Conservation (phyloP, 352 stramenopile genomes). For the Thalassiosira sp. region DNA sequence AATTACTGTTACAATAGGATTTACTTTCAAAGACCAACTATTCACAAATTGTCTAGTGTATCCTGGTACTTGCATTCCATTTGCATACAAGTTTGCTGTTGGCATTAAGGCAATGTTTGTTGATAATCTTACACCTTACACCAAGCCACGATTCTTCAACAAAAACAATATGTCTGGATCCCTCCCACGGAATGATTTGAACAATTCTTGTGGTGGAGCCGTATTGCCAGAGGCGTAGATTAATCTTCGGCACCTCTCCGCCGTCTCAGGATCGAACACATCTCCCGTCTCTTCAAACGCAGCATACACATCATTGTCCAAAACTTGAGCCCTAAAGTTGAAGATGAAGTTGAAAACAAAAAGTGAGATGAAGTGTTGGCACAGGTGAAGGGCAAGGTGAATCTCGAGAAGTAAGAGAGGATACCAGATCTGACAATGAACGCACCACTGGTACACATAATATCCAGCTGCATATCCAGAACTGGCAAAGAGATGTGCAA, state of each 20-base stretch:
- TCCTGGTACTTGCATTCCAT: no score
- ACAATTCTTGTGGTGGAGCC: slow-evolving; percentile 70
- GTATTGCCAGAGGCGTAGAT: slow-evolving; percentile 81
- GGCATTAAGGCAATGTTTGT: no score
- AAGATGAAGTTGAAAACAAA: slow-evolving; percentile 20
- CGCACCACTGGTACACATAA: slow-evolving; percentile 33
- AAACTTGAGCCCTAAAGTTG: slow-evolving; percentile 77
- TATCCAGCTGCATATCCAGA: slow-evolving; percentile 64
- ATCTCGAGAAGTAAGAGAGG: not conserved
- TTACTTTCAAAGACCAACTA: no score
- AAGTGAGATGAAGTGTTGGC: not conserved
- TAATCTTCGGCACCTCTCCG: slow-evolving; percentile 61
- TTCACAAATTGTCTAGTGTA: no score
- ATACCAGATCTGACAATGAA: no score
- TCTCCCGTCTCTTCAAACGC: slow-evolving; percentile 79
- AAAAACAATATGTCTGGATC: slow-evolving; percentile 82
- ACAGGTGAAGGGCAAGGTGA: not conserved
- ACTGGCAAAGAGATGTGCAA: slow-evolving; percentile 78
- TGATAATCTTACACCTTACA: no score
- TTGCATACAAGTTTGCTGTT: no score
- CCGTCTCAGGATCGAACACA: slow-evolving; percentile 68
- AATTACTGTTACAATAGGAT: no score
- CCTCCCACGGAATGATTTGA: slow-evolving; percentile 72
- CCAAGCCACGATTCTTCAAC: slow-evolving; percentile 77
- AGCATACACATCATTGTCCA: slow-evolving; percentile 81